Base-by-base conservation (phyloP, 2,329 filamentous ascomycete species). In the Monosporascus ibericus region DNA sequence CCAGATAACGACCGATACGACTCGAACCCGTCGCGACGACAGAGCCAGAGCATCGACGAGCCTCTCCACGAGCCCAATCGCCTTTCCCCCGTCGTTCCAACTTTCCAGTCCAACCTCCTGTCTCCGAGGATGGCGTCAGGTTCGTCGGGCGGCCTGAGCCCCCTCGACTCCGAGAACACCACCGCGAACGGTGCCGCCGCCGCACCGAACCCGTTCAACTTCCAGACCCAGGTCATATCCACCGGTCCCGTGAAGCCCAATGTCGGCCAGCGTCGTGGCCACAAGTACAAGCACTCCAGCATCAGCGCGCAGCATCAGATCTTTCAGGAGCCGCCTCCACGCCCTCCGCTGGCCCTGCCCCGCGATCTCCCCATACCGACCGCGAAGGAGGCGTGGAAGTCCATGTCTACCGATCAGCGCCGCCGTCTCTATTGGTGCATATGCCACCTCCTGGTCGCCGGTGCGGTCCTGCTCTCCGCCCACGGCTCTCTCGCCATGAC, bases 211-310 rank as follows among this genome's bases (percentile, higher is more conserved):
- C 92, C 92, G 1, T 97, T 99, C 82, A 97, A 97, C 72, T 97
- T 97, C 71, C 84, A 95, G 72, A 88, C 92, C 1, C 86, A 88
- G 66, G 79, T 85, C 46, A 86, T 91, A 66, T 85, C 87, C 17
- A 87, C 87, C 57, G 79, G 79, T 18, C 87, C 88, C 3, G 80
- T 91, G 53, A 92, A 91, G 75, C 87, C 89, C 59, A 92, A 90
- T 62, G 84, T 96, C 58, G 92, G 92, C 58, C 90, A 96, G 70
- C 85, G 94, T 59, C 87, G 92, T 55, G 94, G 94, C 57, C 94
- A 99, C 75, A 91, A 94, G 69, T 99, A 99, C 79, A 96, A 96
- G 68, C 92, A 97, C 74, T 95, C 89, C 68, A 95, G 90, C 68
- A 87, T 99, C 52, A 95, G 90, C 20, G 75, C 83, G 7, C 83